phyloP scores from a whole-genome alignment of 2,329 filamentous ascomycete species.

The Aspergillus sp. region DNA sequence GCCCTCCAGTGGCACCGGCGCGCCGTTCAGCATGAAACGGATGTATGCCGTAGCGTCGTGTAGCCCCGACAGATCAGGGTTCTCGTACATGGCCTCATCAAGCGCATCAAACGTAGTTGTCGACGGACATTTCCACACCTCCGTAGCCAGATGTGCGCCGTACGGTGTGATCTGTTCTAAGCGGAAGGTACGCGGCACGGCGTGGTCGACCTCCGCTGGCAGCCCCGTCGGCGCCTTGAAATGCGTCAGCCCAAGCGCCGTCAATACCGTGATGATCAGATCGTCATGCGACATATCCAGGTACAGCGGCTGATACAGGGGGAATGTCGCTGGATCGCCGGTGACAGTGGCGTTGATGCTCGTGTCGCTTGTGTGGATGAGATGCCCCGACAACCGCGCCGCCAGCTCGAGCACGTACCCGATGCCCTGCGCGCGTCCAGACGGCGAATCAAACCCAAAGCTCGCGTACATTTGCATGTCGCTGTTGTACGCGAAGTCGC shows the following conservation, averaged over 20 bases:
- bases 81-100: slow-evolving; percentile 31
- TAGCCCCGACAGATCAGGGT: slow-evolving; percentile 20
- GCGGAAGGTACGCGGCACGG: slow-evolving; percentile 48
- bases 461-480: slow-evolving; percentile 51
- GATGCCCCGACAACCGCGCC: slow-evolving; percentile 47
- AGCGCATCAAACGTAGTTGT: slow-evolving; percentile 33
- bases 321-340: slow-evolving; percentile 46
- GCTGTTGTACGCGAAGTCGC: slow-evolving; percentile 52
- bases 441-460: slow-evolving; percentile 48
- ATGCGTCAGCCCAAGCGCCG: slow-evolving; percentile 55
- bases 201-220: slow-evolving; percentile 27
- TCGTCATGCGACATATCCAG: slow-evolving; percentile 55
- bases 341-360: slow-evolving; percentile 52
- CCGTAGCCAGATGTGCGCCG: slow-evolving; percentile 53
- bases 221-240: slow-evolving; percentile 36
- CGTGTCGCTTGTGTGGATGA: slow-evolving; percentile 48
- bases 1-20: slow-evolving; percentile 27
- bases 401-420: slow-evolving; percentile 53
- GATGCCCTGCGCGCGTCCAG: slow-evolving; percentile 51
- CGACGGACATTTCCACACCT: slow-evolving; percentile 52
- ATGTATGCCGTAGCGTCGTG: slow-evolving; percentile 22
- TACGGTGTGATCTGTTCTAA: slow-evolving; percentile 55
- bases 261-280: slow-evolving; percentile 50
- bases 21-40: slow-evolving; percentile 30
- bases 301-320: slow-evolving; percentile 49